Evolutionary conservation across 2,329 filamentous ascomycete species (phyloP), one percentile per base, ranked within the genome.

Genomic region (Fusarium sarcochroum): DNA sequence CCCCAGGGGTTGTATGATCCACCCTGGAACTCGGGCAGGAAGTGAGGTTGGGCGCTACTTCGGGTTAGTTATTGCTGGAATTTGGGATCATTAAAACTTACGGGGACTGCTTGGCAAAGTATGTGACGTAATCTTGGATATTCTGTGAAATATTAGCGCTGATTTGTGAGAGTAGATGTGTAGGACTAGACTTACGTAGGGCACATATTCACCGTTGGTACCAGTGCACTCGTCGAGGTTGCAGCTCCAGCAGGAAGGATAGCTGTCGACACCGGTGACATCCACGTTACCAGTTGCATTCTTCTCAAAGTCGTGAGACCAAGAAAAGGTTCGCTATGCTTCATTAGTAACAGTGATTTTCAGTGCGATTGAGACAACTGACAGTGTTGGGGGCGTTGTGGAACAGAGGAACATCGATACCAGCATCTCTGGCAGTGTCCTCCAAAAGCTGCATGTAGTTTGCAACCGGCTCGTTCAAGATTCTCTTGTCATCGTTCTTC

Each of bases 241-340:
- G 73, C 89, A 91, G 53, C 85, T 88, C 87, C 87, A 90, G 79
- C 88, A 90, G 1, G 81, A 83, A 2, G 82, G 84, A 53, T 86
- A 87, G 61, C 81, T 84, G 70, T 89, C 86, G 3, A 86, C 71
- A 1, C 85, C 82, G 0, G 80, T 81, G 21, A 85, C 81, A 72
- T 89, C 85, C 49, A 89, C 83, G 62, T 89, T 84, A 10, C 88
- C 88, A 14, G 80, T 83, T 25, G 81, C 84, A 53, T 86, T 79
- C 6, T 84, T 84, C 23, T 69, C 59, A 70, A 84, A 90, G 74
- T 90, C 88, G 15, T 83, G 83, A 0, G 86, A 88, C 88, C 88
- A 90, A 3, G 85, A 87, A n/a, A 67, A 74, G 5, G 68, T 71
- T 37, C 61, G 49, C 68, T 70, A 4, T 25, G 2, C 5, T 4